Evolutionary conservation across 106 monocot species (phyloP), one percentile per base, ranked within the genome.

Genomic region (Dendrobium chrysotoxum): DNA sequence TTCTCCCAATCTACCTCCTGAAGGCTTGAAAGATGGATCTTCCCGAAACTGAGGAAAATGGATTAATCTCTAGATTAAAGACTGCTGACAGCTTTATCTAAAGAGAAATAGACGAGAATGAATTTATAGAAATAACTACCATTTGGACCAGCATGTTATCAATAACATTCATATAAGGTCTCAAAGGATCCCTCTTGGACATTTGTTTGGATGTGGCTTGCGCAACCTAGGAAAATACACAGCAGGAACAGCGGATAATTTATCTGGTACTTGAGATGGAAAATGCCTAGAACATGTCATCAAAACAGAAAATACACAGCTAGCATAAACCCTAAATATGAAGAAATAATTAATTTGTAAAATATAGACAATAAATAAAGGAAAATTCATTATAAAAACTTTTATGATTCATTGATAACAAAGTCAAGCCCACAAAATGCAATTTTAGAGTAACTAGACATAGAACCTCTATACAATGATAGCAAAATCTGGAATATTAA

Each of bases 201-300:
- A 98, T 98, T 85, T 98, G 97, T 77, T 92, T 98, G 18, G 94
- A 98, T 18, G 97, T 98, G 35, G 97, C 97, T 87, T 98, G 97
- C 70, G 97, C 89, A 80, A 98, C 94, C 96, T 97, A 81, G 80
- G 1, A 57, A 50, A 83, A 80, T 12, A 82, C 30, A 39, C 17
- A 71, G 38, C 25, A 71, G 38, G 31, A 31, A 50, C 50, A 50
- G 50, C 13, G 13, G 50, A 13, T 50, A 71, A 71, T 11, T 31
- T 11, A 38, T 71, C 31, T 13, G 28, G 11, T 38, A n/a, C 38
- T 71, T 71, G 38, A 71, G 3, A 71, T 3, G 17, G 25, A 71
- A 38, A 71, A 38, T 71, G 71, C 31, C 71, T 71, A 71, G 38
- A 71, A 71, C 71, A 71, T 0, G 28, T 71, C 3, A 28, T 38